phyloP scores from a whole-genome alignment of 495 filamentous ascomycete species.

The Mytilinidion resinicola region DNA sequence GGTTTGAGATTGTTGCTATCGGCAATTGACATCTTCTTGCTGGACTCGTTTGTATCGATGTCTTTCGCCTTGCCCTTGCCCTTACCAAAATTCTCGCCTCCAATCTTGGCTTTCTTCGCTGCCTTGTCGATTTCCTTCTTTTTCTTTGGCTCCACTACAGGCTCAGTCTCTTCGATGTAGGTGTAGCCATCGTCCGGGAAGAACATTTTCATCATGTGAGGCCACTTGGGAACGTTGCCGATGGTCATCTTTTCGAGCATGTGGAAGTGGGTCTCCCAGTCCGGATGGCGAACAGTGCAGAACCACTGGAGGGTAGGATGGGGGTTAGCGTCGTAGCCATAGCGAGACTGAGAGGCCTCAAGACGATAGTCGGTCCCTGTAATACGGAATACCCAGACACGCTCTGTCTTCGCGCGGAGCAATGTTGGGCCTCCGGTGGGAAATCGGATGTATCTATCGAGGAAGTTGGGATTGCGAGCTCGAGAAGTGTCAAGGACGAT shows the following conservation, averaged over 20 bases:
- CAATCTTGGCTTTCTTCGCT: too few relatives aligned
- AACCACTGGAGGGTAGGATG: neutral
- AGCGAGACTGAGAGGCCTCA: neutral
- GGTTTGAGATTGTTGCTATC: neutral
- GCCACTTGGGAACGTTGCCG: neutral
- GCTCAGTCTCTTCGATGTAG: too few relatives aligned
- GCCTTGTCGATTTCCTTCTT: too few relatives aligned
- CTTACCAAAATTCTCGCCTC: neutral
- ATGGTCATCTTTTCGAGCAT: constrained; percentile 7
- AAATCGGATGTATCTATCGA: neutral
- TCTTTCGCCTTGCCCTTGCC: neutral
- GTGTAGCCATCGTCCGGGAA: constrained; percentile 13
- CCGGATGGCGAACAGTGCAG: constrained; percentile 12
- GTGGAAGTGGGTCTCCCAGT: constrained; percentile 16
- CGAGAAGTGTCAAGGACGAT: constrained; percentile 4
- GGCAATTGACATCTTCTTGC: neutral
- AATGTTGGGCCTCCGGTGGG: neutral
- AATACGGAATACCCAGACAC: neutral
- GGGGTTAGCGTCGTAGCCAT: neutral
- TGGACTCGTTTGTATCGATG: neutral
- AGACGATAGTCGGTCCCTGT: neutral
- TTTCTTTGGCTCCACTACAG: too few relatives aligned
- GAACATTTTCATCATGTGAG: constrained; percentile 12
- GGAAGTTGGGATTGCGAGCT: neutral
- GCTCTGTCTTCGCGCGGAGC: neutral